Base-by-base conservation (phyloP, 2,329 filamentous ascomycete genomes). In the Lachnellula willkommii region DNA sequence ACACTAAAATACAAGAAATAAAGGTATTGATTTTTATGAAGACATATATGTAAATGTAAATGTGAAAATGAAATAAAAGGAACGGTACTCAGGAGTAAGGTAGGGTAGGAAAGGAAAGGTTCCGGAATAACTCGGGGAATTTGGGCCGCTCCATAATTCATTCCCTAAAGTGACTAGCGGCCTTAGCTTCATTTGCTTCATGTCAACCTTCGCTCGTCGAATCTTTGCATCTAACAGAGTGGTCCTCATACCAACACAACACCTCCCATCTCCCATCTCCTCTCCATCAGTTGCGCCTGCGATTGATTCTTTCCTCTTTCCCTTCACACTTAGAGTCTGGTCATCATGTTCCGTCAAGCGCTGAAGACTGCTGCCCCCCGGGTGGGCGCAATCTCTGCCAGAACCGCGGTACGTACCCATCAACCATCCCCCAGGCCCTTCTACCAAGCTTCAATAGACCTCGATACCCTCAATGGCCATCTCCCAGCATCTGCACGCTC, bases 311-410 rank as follows among this genome's bases (percentile, higher is more conserved):
- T 32, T 74, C 73, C 67, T 75, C 76, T 71, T 72, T 71, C 75
- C 72, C 72, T 72, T 75, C 73, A 77, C 75, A 71, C 72, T 74
- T 71, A 77, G 69, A 76, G 71, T 75, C 75, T 77, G 80, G 73
- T 75, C 75, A 82, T 77, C 80, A 96, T 97, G 93, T 95, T 96
- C 85, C 45, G 45, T 28, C 20, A 26, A 47, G 45, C 45, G 24
- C 15, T 47, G 22, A 90, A 93, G 81, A 95, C 89, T 87, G 92
- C 93, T 3, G 45, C 24, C 22, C 45, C 45, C 15, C 45, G 45
- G 78, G 89, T 93, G 79, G 89, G 90, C 81, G 90, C 90, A 80
- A 85, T 95, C 81, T 90, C 90, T 87, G 89, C 90, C 83, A 90
- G 91, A 84, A 85, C 95, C 80, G 87, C 87, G 80, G 94, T 97